These are phyloP conservation scores for Medicago truncatula DNA, from an alignment of 306 rosid species.

Conservation along the genomic window DNA sequence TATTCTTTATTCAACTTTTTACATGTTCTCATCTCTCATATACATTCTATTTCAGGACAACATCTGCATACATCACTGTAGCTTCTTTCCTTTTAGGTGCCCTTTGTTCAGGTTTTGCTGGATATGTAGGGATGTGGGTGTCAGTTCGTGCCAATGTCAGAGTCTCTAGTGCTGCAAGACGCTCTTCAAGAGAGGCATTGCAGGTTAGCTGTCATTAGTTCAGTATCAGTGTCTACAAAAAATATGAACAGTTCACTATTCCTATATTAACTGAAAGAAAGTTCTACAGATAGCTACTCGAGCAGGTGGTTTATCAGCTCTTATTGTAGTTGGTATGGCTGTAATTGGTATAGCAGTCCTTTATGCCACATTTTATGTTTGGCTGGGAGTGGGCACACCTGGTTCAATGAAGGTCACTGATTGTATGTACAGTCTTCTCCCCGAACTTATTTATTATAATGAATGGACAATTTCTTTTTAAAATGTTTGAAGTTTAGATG, in stretches of 20 bases:
- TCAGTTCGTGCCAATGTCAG: conserved; percentile 99
- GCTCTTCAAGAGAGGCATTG: conserved; percentile 98
- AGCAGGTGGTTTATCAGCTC: conserved; percentile 97
- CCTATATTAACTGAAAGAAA: conserved; percentile 45
- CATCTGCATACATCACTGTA: conserved; percentile 90
- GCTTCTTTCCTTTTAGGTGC: conserved; percentile 97
- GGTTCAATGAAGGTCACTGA: conserved; percentile 97
- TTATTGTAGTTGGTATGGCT: conserved; percentile 99
- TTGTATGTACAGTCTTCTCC: conserved; percentile 72
- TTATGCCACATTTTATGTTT: conserved; percentile 91
- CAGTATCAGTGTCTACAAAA: conserved; percentile 35
- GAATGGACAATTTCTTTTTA: conserved; percentile 1
- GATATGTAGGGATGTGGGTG: conserved; percentile 99
- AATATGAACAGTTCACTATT: conserved; percentile 37
- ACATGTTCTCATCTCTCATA: conserved; percentile 37
- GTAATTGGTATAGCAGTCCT: conserved; percentile 90
- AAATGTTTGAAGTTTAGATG: conserved; percentile 23
- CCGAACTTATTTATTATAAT: conserved; percentile 38
- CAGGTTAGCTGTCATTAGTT: conserved; percentile 67
- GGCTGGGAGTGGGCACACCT: conserved; percentile 89
- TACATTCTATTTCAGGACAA: conserved; percentile 71
- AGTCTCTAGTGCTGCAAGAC: conserved; percentile 98
- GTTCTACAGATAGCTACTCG: conserved; percentile 92
- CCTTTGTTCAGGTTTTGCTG: conserved; percentile 93
- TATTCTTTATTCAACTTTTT: conserved; percentile 23